These are phyloP conservation scores for Phytophthora ramorum DNA, from an alignment of 352 stramenopile genomes.

Conservation along the genomic window DNA sequence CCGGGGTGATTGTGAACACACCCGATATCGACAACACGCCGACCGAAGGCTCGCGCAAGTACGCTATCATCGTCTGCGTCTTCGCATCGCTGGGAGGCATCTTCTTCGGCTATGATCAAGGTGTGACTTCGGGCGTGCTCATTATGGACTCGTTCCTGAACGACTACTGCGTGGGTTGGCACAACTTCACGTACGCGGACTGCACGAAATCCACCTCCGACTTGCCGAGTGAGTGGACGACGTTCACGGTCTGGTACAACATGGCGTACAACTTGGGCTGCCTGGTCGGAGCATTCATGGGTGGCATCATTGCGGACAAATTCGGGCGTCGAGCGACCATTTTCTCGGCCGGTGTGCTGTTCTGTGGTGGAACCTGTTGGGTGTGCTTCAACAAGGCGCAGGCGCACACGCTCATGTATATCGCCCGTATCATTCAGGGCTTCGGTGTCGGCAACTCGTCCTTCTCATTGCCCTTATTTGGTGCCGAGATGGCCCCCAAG, in stretches of 20 bases:
- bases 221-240: slow-evolving; percentile 37
- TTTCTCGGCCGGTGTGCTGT: slow-evolving; percentile 42
- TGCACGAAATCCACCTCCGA: slow-evolving; percentile 29
- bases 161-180: slow-evolving; percentile 45
- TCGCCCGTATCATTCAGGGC: slow-evolving; percentile 43
- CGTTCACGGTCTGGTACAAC: slow-evolving; percentile 47
- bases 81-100: slow-evolving; percentile 27
- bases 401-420: slow-evolving; percentile 31
- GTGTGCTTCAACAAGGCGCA: slow-evolving; percentile 36
- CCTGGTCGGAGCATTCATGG: slow-evolving; percentile 39
- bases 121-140: slow-evolving; percentile 29
- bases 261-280: slow-evolving; percentile 47
- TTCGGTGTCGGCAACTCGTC: slow-evolving; percentile 47
- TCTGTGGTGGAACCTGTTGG: slow-evolving; percentile 36
- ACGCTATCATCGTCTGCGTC: slow-evolving; percentile 36
- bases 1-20: slow-evolving; percentile 27
- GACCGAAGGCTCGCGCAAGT: slow-evolving; percentile 36
- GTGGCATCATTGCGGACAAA: slow-evolving; percentile 40
- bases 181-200: slow-evolving; percentile 37
- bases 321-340: slow-evolving; percentile 40
- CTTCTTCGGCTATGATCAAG: slow-evolving; percentile 37
- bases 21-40: slow-evolving; percentile 21
- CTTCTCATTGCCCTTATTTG: slow-evolving; percentile 45
- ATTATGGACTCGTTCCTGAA: slow-evolving; percentile 42
- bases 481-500: slow-evolving; percentile 45